Evolutionary conservation across 1,139 yeast genomes (phyloP), one percentile per base, ranked within the genome.

Genomic region (Kodamaea suecica): DNA sequence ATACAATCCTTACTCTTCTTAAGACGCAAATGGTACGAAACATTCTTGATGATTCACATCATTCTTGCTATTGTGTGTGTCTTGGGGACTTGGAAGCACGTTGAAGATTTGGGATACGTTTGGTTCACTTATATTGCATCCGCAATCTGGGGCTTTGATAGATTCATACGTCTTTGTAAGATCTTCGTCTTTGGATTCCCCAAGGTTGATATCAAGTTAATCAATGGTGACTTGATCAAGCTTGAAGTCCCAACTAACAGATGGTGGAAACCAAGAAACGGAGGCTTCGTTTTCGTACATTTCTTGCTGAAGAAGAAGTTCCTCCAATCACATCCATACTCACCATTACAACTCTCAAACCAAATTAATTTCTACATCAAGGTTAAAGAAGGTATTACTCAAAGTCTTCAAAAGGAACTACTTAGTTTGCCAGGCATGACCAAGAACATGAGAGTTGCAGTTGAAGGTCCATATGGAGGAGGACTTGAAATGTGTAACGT

Each of bases 241-340:
- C 60, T 72, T 2, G 48, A 53, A 2, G 58, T 72, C 1, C 68
- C 71, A 2, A 68, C 56, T 35, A 74, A 76, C 5, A 42, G 44
- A 1, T 48, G 59, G 37, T 72, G 79, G 72, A 59, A 61, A 27
- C 57, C 70, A 11, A 26, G 31, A 2, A 47, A 48, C 8, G 86
- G 86, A 11, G 79, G 81, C 13, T 81, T 73, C 51, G 79, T 77
- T 1, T 82, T 67, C 48, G 57, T 82, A 32, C 78, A 80, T 50
- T 71, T 80, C 38, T 53, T 74, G 30, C 57, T 66, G 27, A 67
- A 77, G 27, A 50, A 69, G 42, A 72, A 74, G 35, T 81, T 81
- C 43, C 84, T 78, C 78, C 87, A 82, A 51, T 74, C 83, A 0
- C 90, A 82, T 53, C 90, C 90, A 0, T 82, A 82, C 48, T 78